A percentile compares a stretch with the other conserved stretches of the same genome.
phyloP scores from a whole-genome alignment of 1,284 basidiomycete genomes.

The Melampsora americana region DNA sequence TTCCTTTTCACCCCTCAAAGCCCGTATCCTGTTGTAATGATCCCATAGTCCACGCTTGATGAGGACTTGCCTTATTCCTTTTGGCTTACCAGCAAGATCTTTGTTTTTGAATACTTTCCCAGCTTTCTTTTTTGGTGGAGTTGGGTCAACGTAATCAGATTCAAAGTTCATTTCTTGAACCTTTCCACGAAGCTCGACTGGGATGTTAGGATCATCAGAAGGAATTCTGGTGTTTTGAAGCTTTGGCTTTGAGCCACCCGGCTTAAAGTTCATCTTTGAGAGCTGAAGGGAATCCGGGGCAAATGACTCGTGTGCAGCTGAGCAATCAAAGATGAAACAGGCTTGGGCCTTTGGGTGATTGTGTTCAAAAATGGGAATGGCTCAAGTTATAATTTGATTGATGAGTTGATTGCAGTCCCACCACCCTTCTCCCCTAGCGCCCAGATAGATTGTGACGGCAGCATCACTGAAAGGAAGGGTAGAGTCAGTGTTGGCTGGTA shows the following conservation, averaged over 20 bases:
- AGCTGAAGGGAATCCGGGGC: not conserved
- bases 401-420: not conserved
- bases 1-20: not conserved
- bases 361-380: not conserved
- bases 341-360: slow-evolving; percentile 1
- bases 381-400: not conserved
- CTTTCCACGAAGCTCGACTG: no score
- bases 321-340: slow-evolving; percentile 2
- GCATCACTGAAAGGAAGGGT: not conserved
- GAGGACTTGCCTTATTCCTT: not conserved
- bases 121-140: not conserved
- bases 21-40: not conserved
- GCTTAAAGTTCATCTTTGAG: not conserved
- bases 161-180: no score
- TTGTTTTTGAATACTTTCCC: not conserved
- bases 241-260: no score
- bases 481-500: not conserved
- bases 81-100: not conserved
- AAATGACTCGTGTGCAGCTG: not conserved
- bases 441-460: not conserved
- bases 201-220: no score
- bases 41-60: not conserved
- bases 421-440: not conserved
- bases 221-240: no score
- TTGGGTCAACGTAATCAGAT: no score